Evolutionary conservation across 306 rosid species (phyloP), one percentile per base, ranked within the genome.

Genomic region (Mimosa pudica): DNA sequence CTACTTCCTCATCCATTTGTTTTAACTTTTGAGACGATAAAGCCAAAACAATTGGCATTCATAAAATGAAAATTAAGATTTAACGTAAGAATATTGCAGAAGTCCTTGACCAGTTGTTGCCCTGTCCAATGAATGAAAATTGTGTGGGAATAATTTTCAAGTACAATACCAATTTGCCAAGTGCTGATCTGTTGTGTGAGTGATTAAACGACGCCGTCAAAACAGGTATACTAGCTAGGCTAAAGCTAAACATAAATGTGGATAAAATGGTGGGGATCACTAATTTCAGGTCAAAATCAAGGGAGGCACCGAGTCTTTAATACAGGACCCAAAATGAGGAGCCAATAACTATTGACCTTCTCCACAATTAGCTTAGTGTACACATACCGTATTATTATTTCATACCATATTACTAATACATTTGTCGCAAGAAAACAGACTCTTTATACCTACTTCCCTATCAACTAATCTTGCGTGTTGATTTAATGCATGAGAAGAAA

Each of bases 391-490:
- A 38, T 38, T 38, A 5, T 38, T 38, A 38, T 38, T 38, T 38
- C 42, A 38, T 38, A 38, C 3, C 42, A 38, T 38, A 38, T 5
- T 2, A 5, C 42, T 38, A 58, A 17, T 5, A 60, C 60, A 7
- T 5, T 3, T 7, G 17, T 62, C 66, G 24, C 6, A 24, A 52
- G 10, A 8, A 8, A 14, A 14, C 14, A 68, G 36, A 33, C 18
- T 60, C 41, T 13, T 46, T 3, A 3, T 12, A 38, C 41, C 63
- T 68, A 8, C 52, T 68, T 68, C 6, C 46, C 5, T 3, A 0
- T 41, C 89, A 82, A 80, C 87, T 44, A 82, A 84, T 82, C 30
- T 63, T 74, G 54, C n/a, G 42, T 46, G 69, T 75, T 49, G 74
- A 78, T 75, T 89, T 11, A 83, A 77, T 87, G 90, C 87, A 35